Evolutionary conservation across 345 rosid species (phyloP), one percentile per base, ranked within the genome.

Genomic region (Kandelia obovata): DNA sequence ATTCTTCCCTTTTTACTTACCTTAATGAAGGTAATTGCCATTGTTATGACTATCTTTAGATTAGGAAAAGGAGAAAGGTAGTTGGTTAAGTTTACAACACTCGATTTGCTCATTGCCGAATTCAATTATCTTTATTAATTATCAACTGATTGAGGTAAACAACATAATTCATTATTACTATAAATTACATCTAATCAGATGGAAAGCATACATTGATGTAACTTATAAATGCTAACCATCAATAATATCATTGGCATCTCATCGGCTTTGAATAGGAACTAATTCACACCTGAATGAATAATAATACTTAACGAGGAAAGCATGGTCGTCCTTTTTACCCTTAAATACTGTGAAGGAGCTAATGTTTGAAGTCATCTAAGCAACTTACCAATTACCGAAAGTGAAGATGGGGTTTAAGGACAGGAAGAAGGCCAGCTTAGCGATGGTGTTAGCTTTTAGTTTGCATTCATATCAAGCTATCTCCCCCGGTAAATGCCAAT

Each of bases 401-500:
- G 46, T 39, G 46, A 15, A 39, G 46, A 11, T 39, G 71, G 23
- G 35, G 65, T 26, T 25, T 67, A 55, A 35, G 51, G 30, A 25
- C 5, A 68, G 30, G 65, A 58, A 5, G 26, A 64, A 53, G 6
- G 47, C 11, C 26, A 59, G 69, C 58, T 34, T 32, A 64, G 63
- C 52, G 64, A 19, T 46, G 66, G 60, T 46, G 61, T 8, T 43
- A 58, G 66, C 59, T 70, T 55, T 43, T 60, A 31, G 60, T 53
- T 75, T 77, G 84, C 78, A 69, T 61, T 66, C 71, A 70, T 73
- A 52, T 66, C 65, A 81, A 77, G 80, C 73, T 66, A 77, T 21
- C 67, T 71, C 53, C 43, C 65, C 25, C 26, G 35, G 78, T 63
- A 75, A 73, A 56, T 70, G 77, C 77, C 79, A 70, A 72, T 23